phyloP scores from a whole-genome alignment of 352 stramenopile species.

The Phytophthora boehmeriae region DNA sequence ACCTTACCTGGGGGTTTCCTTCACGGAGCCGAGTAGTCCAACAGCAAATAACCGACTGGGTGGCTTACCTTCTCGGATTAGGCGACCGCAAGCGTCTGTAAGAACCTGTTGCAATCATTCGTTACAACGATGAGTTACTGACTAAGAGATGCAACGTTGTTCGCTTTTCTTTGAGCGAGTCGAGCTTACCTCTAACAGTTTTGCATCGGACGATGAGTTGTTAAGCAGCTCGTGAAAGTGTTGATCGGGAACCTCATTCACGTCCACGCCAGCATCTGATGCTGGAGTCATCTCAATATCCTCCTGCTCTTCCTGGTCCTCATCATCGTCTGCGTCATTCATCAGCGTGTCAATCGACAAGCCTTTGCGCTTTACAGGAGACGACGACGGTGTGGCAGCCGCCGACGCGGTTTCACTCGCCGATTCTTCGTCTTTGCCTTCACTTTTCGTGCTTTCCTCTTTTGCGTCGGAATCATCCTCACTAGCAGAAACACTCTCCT shows the following conservation, averaged over 20 bases:
- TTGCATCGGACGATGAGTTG: slow-evolving; percentile 41
- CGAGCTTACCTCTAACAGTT: slow-evolving; percentile 52
- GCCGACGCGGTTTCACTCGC: slow-evolving; percentile 32
- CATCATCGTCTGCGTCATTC: slow-evolving; percentile 47
- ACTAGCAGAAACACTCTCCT: slow-evolving; percentile 32
- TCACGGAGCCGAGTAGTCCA: slow-evolving; percentile 59
- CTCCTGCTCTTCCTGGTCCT: slow-evolving; percentile 21
- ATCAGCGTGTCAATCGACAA: slow-evolving; percentile 70
- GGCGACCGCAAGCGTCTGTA: slow-evolving; percentile 47
- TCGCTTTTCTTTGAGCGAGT: no score
- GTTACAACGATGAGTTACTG: slow-evolving; percentile 1
- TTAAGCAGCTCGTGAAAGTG: slow-evolving; percentile 53
- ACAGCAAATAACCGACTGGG: slow-evolving; percentile 71
- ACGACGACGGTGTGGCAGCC: slow-evolving; percentile 36
- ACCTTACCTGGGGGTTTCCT: slow-evolving; percentile 56
- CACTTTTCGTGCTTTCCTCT: slow-evolving; percentile 24
- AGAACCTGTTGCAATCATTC: slow-evolving; percentile 40
- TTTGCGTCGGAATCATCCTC: slow-evolving; percentile 10
- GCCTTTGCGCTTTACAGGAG: slow-evolving; percentile 48
- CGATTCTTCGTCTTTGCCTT: slow-evolving; percentile 24
- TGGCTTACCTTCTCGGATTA: slow-evolving; percentile 62
- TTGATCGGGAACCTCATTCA: slow-evolving; percentile 55
- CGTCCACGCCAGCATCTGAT: slow-evolving; percentile 28
- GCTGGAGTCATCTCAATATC: slow-evolving; percentile 31
- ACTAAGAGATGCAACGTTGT: background rate